Conservation (phyloP, 257 asterid genomes). For the Buddleja alternifolia region DNA sequence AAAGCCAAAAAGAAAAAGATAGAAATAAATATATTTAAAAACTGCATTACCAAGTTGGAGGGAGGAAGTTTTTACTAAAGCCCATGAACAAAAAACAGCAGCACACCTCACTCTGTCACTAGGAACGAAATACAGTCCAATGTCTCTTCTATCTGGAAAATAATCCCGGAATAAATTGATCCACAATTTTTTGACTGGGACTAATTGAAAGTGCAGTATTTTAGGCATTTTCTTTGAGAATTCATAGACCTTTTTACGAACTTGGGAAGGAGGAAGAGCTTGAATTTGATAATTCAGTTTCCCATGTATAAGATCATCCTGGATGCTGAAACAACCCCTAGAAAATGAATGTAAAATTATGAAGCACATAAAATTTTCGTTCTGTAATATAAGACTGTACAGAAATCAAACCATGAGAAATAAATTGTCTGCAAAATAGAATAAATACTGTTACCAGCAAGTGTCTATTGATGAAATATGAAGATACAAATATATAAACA, state of each 20-base stretch:
- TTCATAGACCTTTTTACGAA: slow-evolving; percentile 49
- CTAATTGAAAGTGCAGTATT: slow-evolving; percentile 53
- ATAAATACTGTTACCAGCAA: too few species aligned
- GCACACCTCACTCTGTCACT: slow-evolving; percentile 49
- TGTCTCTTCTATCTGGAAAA: slow-evolving; percentile 47
- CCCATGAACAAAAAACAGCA: not conserved
- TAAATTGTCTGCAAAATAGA: slow-evolving; percentile 8
- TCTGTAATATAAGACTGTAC: not conserved
- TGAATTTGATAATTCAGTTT: slow-evolving; percentile 39
- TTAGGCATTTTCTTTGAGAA: slow-evolving; percentile 62
- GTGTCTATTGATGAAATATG: too few species aligned
- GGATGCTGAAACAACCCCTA: slow-evolving; percentile 67
- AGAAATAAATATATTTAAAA: slow-evolving; percentile 6
- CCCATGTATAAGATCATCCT: slow-evolving; percentile 18
- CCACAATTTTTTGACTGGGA: slow-evolving; percentile 45
- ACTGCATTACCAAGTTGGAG: not conserved
- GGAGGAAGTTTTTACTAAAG: not conserved
- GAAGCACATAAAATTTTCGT: slow-evolving; percentile 4
- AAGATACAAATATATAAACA: too few species aligned
- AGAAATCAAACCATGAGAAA: not conserved
- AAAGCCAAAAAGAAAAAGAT: slow-evolving; percentile 7
- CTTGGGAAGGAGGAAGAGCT: slow-evolving; percentile 62
- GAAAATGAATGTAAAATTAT: slow-evolving; percentile 17
- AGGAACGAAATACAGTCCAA: slow-evolving; percentile 72
- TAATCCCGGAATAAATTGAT: slow-evolving; percentile 39